Evolutionary conservation across 140 eudicot species (phyloP), one percentile per base, ranked within the genome.

Genomic region (Flaveria floridana): DNA sequence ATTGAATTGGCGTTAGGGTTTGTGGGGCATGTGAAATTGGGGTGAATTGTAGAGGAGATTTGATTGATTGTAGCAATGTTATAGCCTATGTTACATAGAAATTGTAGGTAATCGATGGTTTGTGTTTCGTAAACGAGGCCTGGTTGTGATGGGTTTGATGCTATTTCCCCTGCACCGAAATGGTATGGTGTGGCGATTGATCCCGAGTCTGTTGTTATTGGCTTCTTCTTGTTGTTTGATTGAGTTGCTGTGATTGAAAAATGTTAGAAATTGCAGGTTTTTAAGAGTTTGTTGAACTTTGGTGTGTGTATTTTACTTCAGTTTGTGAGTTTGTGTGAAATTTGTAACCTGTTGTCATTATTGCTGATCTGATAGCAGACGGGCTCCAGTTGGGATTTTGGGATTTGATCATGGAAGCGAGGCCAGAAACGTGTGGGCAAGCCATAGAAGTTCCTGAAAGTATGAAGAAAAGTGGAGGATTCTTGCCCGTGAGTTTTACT

Each of bases 371-470:
- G 59, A 92, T 83, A 5, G 90, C 90, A 0, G 96, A 84, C 14
- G 89, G 95, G 61, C 79, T 82, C 90, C 95, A 89, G 20, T 77
- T 51, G 25, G 96, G 95, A 69, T 87, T 47, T 42, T 77, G 84
- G 20, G 98, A 81, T 75, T 89, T 89, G 16, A 89, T 85, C 44
- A 72, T 55, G 65, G 92, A 95, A 14, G 86, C 92, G 2, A 92
- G 57, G 34, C 90, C 98, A 0, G 95, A 74, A 61, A 89, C 89
- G 20, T 92, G 98, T 7, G 98, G 92, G 78, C 96, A 87, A 7
- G 98, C 70, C 98, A 89, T 89, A 13, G 96, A 92, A 59, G 92
- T 92, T 79, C 98, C 98, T 0, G 96, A 92, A 48, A 86, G 77
- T 65, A 87, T 23, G 59, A 77, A 76, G 77, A 76, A 91, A 12